Percentiles rank a stretch among this genome's conserved stretches.
Conservation (phyloP, 2,329 filamentous ascomycete genomes). For the Pseudogymnoascus sp. region DNA sequence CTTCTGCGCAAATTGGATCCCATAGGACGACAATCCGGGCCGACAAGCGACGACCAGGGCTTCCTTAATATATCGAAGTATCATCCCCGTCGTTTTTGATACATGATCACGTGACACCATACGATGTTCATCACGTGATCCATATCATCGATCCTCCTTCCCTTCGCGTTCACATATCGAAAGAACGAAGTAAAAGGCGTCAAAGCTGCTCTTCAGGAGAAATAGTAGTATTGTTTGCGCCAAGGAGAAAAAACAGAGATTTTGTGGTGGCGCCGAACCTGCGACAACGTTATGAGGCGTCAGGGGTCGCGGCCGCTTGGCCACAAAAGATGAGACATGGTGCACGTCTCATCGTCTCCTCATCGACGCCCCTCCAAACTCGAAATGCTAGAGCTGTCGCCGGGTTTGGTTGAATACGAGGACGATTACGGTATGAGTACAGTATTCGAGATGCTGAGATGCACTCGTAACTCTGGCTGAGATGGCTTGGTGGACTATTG, state of each 20-base stretch:
- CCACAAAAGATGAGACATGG: neutral
- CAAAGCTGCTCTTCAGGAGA: neutral
- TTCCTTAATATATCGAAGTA: neutral
- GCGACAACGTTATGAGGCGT: neutral
- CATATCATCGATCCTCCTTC: neutral
- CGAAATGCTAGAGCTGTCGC: constrained; percentile 2
- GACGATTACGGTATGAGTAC: constrained; percentile 11
- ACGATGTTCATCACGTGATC: neutral
- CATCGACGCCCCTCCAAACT: constrained; percentile 5
- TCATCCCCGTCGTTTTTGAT: neutral
- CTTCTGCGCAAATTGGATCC: neutral
- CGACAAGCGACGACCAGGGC: neutral
- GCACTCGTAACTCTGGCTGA: neutral
- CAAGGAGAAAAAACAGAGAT: neutral
- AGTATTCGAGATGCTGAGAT: neutral
- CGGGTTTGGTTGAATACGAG: neutral
- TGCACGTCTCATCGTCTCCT: constrained; percentile 1
- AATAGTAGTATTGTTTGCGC: neutral
- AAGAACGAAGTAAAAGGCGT: neutral
- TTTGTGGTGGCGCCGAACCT: neutral
- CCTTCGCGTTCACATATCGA: neutral
- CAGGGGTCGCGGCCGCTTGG: neutral
- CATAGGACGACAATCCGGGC: neutral
- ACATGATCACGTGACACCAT: neutral
- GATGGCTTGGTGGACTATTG: neutral